Evolutionary conservation across 768 basidiomycete genomes (phyloP).

Genomic region (Leucocoprinus sp.): DNA sequence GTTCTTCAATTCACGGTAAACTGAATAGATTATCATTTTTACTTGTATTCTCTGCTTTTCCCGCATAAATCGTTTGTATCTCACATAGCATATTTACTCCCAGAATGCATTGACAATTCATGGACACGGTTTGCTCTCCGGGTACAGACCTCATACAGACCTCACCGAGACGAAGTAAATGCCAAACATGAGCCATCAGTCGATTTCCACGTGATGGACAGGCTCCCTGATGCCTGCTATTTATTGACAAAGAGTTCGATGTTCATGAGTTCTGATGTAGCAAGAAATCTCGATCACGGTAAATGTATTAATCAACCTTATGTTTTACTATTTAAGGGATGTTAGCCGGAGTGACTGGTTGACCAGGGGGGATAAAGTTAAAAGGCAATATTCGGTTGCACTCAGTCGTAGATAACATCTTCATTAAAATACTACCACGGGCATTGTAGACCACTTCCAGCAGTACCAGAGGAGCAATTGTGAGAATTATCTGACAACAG

Average conservation of each 20-base stretch:
- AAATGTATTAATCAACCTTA: background rate
- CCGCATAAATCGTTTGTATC: constrained; percentile 21
- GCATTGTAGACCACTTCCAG: background rate
- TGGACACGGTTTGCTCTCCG: background rate
- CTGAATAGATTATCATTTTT: background rate
- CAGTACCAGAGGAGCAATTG: too few species aligned
- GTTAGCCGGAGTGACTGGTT: too few species aligned
- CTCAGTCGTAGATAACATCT: too few species aligned
- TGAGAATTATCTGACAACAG: constrained; percentile 3
- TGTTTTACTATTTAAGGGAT: too few species aligned
- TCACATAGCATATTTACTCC: constrained; percentile 16
- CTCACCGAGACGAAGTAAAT: too few species aligned
- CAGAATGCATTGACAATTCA: constrained; percentile 8
- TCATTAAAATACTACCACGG: too few species aligned
- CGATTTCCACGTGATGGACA: background rate
- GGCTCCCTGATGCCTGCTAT: constrained; percentile 1
- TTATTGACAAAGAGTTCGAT: constrained; percentile 7
- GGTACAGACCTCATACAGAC: background rate
- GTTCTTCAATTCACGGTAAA: constrained; percentile 83
- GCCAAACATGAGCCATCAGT: too few species aligned
- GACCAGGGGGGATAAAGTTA: too few species aligned
- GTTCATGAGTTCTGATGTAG: background rate
- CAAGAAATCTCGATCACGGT: constrained; percentile 3
- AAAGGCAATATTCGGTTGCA: background rate
- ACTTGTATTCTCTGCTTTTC: constrained; percentile 12